Evolutionary conservation across 495 filamentous ascomycete species (phyloP), one percentile per base, ranked within the genome.

Genomic region (Penicillium cinerascens): DNA sequence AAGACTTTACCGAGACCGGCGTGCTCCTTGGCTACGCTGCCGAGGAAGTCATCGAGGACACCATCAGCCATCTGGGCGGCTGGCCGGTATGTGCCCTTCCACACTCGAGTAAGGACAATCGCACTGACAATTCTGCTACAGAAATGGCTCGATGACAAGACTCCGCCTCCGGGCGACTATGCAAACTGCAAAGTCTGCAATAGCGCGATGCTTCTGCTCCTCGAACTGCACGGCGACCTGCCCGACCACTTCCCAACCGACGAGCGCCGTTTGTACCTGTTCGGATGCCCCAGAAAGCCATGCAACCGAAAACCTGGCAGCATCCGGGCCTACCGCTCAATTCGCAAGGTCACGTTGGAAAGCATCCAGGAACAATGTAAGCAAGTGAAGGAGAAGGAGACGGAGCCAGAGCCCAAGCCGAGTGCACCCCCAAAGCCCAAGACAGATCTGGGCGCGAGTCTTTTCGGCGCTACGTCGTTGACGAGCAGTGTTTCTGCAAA

Each of bases 21-120:
- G 90, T 96, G 6, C 82, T 97, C 1, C 83, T 99, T 20, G 93
- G 93, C 16, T 97, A 95, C 66, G 86, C 92, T 6, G 89, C 89
- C 0, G 84, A 82, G 56, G 88, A 93, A 55, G 67, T 89, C 6
- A 85, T 87, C 29, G 88, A 90, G 23, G 92, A 99, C 63, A 75
- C 78, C n/a, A 84, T 93, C 59, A 96, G 87, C 66, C 89, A 93
- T 48, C 77, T 99, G 7, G 93, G 93, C 40, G 93, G 93, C 23
- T 77, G 69, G 56, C 91, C 92, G 21, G 95, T 97, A 85, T 47
- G 85, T 74, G 15, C 7, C 10, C 25, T 27, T 33, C 41, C 36
- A 16, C n/a, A 39, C 22, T 18, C 0, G 18, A 37, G 16, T 8
- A 1, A 25, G 10, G 7, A 16, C 40, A 33, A 20, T 20, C 22